Conservation (phyloP, 108 stramenopile genomes). For the Nannochloropsis gaditana region DNA sequence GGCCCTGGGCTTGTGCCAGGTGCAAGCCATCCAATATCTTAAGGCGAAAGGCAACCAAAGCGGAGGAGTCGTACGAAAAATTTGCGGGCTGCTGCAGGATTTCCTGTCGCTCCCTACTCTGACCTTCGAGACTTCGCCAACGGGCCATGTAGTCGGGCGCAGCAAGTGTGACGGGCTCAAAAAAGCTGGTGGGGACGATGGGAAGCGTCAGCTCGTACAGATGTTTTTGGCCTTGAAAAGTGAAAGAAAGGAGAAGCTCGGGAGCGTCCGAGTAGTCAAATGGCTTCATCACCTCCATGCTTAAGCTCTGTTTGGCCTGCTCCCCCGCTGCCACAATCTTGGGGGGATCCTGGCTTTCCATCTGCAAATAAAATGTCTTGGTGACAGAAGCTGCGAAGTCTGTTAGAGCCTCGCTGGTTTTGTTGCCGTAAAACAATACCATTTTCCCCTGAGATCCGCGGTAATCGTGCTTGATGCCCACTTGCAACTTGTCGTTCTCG, state of each 20-base stretch:
- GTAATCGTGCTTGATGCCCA: constrained; percentile 45
- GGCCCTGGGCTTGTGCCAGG: not conserved
- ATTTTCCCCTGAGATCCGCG: constrained; percentile 34
- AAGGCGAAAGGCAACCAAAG: not conserved
- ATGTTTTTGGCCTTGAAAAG: constrained; percentile 4
- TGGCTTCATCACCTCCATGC: constrained; percentile 9
- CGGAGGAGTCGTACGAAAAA: not conserved
- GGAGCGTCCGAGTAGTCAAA: constrained; percentile 35
- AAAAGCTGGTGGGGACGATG: constrained; percentile 30
- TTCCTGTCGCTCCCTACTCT: not conserved
- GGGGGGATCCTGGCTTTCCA: constrained; percentile 27
- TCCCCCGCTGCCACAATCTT: constrained; percentile 23
- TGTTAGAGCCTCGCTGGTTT: constrained; percentile 9
- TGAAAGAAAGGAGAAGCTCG: constrained; percentile 23
- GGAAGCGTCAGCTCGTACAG: constrained; percentile 24
- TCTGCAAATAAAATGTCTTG: not conserved
- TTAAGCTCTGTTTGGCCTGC: constrained; percentile 23
- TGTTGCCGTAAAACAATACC: constrained; percentile 37
- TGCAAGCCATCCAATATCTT: not conserved
- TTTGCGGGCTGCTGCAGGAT: not conserved
- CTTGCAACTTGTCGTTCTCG: not conserved
- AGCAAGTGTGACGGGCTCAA: constrained; percentile 37
- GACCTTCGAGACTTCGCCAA: not conserved
- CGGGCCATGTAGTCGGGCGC: constrained; percentile 1
- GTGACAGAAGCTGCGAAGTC: constrained; percentile 24